Base-by-base conservation (phyloP, 768 basidiomycete species). In the Tylopilus sp. region DNA sequence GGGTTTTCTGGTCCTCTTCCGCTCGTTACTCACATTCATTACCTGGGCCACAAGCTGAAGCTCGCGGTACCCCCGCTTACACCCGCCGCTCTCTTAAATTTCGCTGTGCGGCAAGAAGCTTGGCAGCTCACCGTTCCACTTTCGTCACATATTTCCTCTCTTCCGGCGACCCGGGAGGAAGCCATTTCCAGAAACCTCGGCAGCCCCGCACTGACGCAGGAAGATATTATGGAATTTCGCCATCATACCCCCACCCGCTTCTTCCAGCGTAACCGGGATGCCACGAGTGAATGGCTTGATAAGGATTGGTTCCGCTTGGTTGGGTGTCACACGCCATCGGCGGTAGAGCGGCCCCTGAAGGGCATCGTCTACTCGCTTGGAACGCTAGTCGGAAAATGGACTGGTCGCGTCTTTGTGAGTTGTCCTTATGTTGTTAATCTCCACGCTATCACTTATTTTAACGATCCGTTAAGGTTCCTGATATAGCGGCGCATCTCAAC, bases 241-340 rank as follows among this genome's bases (percentile, higher is more conserved):
- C 58, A 50, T 33, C 53, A 57, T 20, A 71, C 67, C 35, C 75
- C 76, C 3, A 72, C 72, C 22, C 63, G 52, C 43, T 63, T 65
- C 41, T 64, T 68, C 30, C 57, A 59, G 10, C 55, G 56, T 28
- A 11, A 40, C 17, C 57, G 51, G 10, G 62, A 55, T n/a, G 33
- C 35, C 10, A 8, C 48, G 25, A 73, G 75, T 35, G 50, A 53
- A 33, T 57, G 53, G 20, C 71, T 75, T 52, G 80, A 81, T 56
- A 60, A 60, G 40, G 78, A 79, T 48, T 81, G 79, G 79, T 71
- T 66, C 55, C 73, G 79, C 31, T 56, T 77, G 21, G 75, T 74
- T 4, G 63, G 68, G 8, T 79, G 78, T 45, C 62, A 72, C 50
- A 68, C 77, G 45, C 65, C 71, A 4, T 71, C 67, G 62, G 56